These are phyloP conservation scores for Pyrenochaeta sp. DNA, from an alignment of 2,329 filamentous ascomycete genomes.

Conservation along the genomic window DNA sequence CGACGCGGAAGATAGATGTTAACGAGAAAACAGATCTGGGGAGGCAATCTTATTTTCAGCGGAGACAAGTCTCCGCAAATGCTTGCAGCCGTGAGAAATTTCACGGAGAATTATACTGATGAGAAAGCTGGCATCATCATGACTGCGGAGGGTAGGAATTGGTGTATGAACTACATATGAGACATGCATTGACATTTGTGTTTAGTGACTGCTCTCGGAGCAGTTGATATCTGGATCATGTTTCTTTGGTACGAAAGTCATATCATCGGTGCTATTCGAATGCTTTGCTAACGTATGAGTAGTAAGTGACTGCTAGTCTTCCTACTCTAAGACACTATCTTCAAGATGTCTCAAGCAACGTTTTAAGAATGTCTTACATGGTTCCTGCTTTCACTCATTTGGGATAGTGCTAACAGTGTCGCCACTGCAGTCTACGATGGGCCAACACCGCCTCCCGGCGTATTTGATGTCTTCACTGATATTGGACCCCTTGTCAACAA, in stretches of 20 bases:
- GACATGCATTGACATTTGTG: not conserved
- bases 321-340: too few species aligned
- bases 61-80: slow-evolving; percentile 52
- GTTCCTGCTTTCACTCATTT: too few species aligned
- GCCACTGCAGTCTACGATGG: slow-evolving; percentile 62
- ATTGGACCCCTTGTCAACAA: slow-evolving; percentile 55
- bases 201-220: slow-evolving; percentile 37
- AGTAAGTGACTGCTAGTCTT: too few species aligned
- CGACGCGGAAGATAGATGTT: not conserved
- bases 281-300: too few species aligned
- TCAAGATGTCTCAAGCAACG: too few species aligned
- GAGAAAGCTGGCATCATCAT: slow-evolving; percentile 68
- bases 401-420: too few species aligned
- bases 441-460: slow-evolving; percentile 58
- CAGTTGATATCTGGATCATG: slow-evolving; percentile 65
- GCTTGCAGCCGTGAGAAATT: slow-evolving; percentile 60
- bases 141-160: slow-evolving; percentile 58
- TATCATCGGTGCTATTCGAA: too few species aligned
- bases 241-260: slow-evolving; percentile 56
- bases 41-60: slow-evolving; percentile 54
- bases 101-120: slow-evolving; percentile 66
- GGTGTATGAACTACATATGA: not conserved
- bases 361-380: too few species aligned
- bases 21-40: slow-evolving; percentile 50
- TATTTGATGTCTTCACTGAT: slow-evolving; percentile 65